Base-by-base conservation (phyloP, 1,284 basidiomycete species). In the Schizophyllum amplum region DNA sequence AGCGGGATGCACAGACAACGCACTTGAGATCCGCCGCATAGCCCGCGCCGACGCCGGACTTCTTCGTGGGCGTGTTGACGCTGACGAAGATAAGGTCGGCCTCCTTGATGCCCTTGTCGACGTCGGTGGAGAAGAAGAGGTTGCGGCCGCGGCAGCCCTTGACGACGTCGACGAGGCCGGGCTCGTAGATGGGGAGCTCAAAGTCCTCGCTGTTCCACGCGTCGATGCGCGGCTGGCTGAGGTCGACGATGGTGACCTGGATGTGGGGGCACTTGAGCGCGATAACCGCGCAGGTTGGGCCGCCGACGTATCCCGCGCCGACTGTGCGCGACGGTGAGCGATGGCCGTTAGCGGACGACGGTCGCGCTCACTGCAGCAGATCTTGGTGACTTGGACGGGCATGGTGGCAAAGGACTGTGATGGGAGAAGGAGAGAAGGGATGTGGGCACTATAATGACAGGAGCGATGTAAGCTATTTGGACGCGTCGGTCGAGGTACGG, bases 31-130 rank as follows among this genome's bases (percentile, higher is more conserved):
- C 96, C 62, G 96, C 96, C 60, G 96, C 96, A 72, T 90, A 98
- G 60, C 96, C 96, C 62, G 94, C 94, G 66, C 97, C 97, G 58
- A 99, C 88, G 74, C 96, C 97, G 51, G 82, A 84, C 81, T 96
- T 98, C 82, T 99, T 99, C 60, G 97, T 99, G 51, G 97, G 96
- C 26, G 97, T 99, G 79, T 98, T 98, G 68, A 95, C 90, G 60
- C 84, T 88, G 67, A 92, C 90, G 68, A 92, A 92, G 70, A 92
- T 90, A 59, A 92, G 80, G 65, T 99, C 94, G 46, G 96, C 95
- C 72, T 96, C 94, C 63, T 78, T 81, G 71, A 99, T 98, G 57
- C 80, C 92, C 69, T 87, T 87, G 75, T 98, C 94, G 65, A 99
- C 91, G 64, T 98, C 88, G 54, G 94, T 96, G 24, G 90, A 91